Evolutionary conservation across 2,329 filamentous ascomycete species (phyloP).

Genomic region (Epichloe elymi): DNA sequence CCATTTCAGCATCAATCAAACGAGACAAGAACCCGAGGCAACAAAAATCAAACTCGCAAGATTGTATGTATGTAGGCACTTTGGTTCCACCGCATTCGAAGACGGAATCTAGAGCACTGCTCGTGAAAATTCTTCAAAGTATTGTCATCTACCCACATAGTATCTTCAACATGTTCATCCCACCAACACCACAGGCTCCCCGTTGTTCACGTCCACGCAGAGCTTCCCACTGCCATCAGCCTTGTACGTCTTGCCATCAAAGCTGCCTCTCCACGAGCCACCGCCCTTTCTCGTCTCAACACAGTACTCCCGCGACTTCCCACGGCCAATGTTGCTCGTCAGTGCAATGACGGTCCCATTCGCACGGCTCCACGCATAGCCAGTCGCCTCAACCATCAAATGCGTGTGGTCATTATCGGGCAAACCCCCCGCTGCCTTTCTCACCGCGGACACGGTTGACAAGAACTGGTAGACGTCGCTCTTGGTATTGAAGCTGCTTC

Average conservation of each 20-base stretch:
- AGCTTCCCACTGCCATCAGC: constrained; percentile 27
- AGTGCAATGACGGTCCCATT: constrained; percentile 30
- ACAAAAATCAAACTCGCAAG: too few species aligned
- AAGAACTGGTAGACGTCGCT: constrained; percentile 34
- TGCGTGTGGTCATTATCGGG: constrained; percentile 29
- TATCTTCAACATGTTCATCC: not conserved
- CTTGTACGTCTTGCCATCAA: constrained; percentile 21
- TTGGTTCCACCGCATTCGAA: too few species aligned
- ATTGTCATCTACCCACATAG: not conserved
- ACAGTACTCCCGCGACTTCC: constrained; percentile 25
- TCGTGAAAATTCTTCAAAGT: too few species aligned
- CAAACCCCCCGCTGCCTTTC: constrained; percentile 32
- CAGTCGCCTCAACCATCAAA: constrained; percentile 26
- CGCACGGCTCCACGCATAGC: constrained; percentile 32
- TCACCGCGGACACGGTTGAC: constrained; percentile 28
- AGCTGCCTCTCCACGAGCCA: constrained; percentile 26
- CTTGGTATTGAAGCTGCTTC: constrained; percentile 32
- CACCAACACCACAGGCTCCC: constrained; percentile 25
- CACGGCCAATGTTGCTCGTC: constrained; percentile 29
- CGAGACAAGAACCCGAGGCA: too few species aligned
- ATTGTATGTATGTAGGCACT: too few species aligned
- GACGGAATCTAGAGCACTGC: too few species aligned
- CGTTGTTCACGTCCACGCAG: constrained; percentile 27
- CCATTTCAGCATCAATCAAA: too few species aligned
- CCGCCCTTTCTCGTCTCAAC: constrained; percentile 26